Evolutionary conservation across 2,329 filamentous ascomycete species (phyloP).

Genomic region (Neonectria magnoliae): DNA sequence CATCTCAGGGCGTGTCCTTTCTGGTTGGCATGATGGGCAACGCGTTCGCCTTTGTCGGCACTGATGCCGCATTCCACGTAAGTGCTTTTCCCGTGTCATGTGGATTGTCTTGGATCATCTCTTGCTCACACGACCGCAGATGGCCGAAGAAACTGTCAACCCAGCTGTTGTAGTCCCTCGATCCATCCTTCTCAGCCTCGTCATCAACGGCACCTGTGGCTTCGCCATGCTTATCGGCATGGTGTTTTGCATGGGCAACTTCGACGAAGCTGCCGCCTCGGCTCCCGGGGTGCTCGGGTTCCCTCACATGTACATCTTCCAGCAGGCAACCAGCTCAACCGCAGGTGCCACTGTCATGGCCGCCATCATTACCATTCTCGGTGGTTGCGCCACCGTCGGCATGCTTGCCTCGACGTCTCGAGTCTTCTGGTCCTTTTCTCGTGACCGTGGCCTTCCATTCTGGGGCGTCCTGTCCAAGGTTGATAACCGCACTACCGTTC

Average conservation of each 20-base stretch:
- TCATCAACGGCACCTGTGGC: conserved; percentile 62
- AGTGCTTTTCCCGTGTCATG: background rate
- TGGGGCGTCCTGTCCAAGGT: conserved; percentile 44
- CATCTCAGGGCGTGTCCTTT: conserved; percentile 55
- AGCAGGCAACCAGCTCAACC: conserved; percentile 58
- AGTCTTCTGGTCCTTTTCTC: conserved; percentile 64
- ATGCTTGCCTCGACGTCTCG: conserved; percentile 67
- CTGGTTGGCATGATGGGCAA: conserved; percentile 56
- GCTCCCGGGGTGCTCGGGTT: conserved; percentile 55
- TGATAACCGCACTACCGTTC: conserved; percentile 41
- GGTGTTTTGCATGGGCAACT: conserved; percentile 63
- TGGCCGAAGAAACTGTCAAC: conserved; percentile 59
- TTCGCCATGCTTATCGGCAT: conserved; percentile 67
- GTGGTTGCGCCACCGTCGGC: conserved; percentile 60
- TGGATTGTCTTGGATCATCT: background rate
- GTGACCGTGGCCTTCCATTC: conserved; percentile 46
- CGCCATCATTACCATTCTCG: conserved; percentile 58
- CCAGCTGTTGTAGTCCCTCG: conserved; percentile 60
- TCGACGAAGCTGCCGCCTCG: conserved; percentile 54
- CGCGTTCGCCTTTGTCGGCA: conserved; percentile 49
- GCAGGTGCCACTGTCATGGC: conserved; percentile 62
- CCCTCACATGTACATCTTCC: conserved; percentile 69
- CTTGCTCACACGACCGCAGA: conserved; percentile 37
- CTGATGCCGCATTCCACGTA: conserved; percentile 46
- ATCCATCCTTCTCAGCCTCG: conserved; percentile 59